phyloP scores from a whole-genome alignment of 1,284 basidiomycete genomes.

The Austroboletus niveus region DNA sequence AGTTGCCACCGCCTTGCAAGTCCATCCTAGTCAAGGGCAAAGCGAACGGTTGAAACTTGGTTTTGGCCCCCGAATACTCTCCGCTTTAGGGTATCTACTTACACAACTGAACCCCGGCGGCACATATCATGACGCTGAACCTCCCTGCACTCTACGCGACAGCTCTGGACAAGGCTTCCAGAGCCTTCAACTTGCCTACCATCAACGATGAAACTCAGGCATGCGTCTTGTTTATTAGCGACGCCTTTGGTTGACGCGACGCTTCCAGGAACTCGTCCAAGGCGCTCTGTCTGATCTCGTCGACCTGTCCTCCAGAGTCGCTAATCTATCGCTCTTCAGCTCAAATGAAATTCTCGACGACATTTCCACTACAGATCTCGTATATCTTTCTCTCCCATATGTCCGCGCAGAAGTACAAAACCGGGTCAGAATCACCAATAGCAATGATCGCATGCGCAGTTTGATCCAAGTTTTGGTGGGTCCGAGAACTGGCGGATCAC shows the following conservation, averaged over 20 bases:
- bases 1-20: not conserved
- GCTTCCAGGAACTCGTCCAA: slow-evolving; percentile 53
- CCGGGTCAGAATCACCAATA: slow-evolving; percentile 58
- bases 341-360: slow-evolving; percentile 86
- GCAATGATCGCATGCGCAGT: slow-evolving; percentile 55
- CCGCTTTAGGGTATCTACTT: not conserved
- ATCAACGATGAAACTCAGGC: slow-evolving; percentile 53
- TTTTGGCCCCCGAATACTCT: slow-evolving; percentile 17
- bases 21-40: slow-evolving; percentile 7
- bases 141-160: slow-evolving; percentile 44
- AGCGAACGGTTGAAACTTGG: not conserved
- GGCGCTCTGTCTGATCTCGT: slow-evolving; percentile 54
- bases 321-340: slow-evolving; percentile 75
- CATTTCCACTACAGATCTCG: slow-evolving; percentile 75
- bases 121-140: slow-evolving; percentile 35
- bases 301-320: slow-evolving; percentile 48
- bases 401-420: slow-evolving; percentile 72
- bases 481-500: slow-evolving; percentile 11
- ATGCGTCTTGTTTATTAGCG: slow-evolving; percentile 3
- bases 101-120: not conserved
- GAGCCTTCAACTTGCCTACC: slow-evolving; percentile 45
- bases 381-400: slow-evolving; percentile 80
- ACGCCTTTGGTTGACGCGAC: slow-evolving; percentile 11
- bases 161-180: slow-evolving; percentile 43
- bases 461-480: slow-evolving; percentile 64